Conservation (phyloP, 805 yeast species). For the Candida chauliodis region DNA sequence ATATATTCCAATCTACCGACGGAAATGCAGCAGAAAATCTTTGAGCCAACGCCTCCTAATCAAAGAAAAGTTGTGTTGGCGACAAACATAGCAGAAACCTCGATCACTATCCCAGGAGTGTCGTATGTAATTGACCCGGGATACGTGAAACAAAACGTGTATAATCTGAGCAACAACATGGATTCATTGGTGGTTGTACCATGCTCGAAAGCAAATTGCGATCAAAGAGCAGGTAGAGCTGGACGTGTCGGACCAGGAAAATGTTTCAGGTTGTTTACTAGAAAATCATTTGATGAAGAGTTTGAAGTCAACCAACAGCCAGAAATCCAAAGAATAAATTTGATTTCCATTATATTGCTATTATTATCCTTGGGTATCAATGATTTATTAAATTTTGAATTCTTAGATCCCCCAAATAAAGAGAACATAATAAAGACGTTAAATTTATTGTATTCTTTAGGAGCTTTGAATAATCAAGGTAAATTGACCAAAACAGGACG, state of each 20-base stretch:
- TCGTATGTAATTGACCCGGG: conserved; percentile 43
- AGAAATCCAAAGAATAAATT: conserved; percentile 83
- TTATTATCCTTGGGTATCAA: conserved; percentile 81
- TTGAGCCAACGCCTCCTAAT: conserved; percentile 79
- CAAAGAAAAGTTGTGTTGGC: conserved; percentile 87
- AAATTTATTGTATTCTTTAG: conserved; percentile 78
- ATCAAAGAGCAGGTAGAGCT: conserved; percentile 47
- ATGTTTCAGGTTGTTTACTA: conserved; percentile 77
- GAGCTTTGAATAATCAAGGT: conserved; percentile 82
- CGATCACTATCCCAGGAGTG: conserved; percentile 44
- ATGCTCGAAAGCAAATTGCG: conserved; percentile 44
- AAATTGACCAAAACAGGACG: conserved; percentile 72
- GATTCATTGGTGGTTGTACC: conserved; percentile 45
- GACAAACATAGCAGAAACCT: conserved; percentile 75
- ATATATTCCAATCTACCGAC: conserved; percentile 89
- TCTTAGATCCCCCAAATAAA: conserved; percentile 85
- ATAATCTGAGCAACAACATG: conserved; percentile 41
- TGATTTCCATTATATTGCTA: conserved; percentile 71
- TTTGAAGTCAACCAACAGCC: conserved; percentile 80
- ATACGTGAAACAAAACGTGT: conserved; percentile 42
- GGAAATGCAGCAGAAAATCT: conserved; percentile 75
- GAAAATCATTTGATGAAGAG: conserved; percentile 75
- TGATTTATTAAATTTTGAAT: conserved; percentile 79
- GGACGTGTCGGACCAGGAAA: conserved; percentile 48
- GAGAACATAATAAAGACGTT: conserved; percentile 70